A percentile compares a stretch with the other conserved stretches of the same genome.
Evolutionary conservation across 139 green algal species (phyloP).

Genomic region (Haematococcus lacustris): DNA sequence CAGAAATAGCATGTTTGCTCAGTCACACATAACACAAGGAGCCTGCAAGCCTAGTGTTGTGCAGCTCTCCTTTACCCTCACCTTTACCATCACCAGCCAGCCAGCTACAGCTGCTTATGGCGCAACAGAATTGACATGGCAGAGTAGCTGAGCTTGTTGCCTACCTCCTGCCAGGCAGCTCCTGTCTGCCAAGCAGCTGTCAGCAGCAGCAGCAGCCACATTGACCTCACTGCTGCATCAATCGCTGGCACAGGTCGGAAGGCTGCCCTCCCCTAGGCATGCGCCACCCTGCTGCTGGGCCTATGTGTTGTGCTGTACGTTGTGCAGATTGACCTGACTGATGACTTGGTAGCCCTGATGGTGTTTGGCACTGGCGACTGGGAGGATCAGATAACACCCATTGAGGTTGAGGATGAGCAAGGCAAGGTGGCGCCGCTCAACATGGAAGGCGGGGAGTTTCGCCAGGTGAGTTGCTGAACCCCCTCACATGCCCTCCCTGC

Average conservation of each 20-base stretch:
- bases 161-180: too few relatives aligned
- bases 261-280: not conserved
- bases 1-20: too few relatives aligned
- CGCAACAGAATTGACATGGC: not conserved
- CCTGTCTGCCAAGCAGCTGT: too few relatives aligned
- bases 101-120: not conserved
- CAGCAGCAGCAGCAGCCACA: too few relatives aligned
- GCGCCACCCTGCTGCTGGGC: not conserved
- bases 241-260: too few relatives aligned
- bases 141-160: not conserved
- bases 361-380: slow-evolving; percentile 44
- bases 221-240: too few relatives aligned
- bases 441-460: slow-evolving; percentile 18
- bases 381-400: slow-evolving; percentile 15
- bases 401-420: slow-evolving; percentile 25
- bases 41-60: too few relatives aligned
- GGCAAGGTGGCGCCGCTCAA: slow-evolving; percentile 19
- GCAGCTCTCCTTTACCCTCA: too few relatives aligned
- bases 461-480: too few relatives aligned
- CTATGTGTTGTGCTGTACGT: not conserved
- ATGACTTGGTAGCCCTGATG: slow-evolving; percentile 39
- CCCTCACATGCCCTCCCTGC: too few relatives aligned
- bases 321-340: slow-evolving; percentile 46
- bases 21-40: too few relatives aligned
- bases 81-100: too few relatives aligned